Evolutionary conservation across 371 early-diverging fungal species (phyloP).

Genomic region (Actinomortierella wolfii): DNA sequence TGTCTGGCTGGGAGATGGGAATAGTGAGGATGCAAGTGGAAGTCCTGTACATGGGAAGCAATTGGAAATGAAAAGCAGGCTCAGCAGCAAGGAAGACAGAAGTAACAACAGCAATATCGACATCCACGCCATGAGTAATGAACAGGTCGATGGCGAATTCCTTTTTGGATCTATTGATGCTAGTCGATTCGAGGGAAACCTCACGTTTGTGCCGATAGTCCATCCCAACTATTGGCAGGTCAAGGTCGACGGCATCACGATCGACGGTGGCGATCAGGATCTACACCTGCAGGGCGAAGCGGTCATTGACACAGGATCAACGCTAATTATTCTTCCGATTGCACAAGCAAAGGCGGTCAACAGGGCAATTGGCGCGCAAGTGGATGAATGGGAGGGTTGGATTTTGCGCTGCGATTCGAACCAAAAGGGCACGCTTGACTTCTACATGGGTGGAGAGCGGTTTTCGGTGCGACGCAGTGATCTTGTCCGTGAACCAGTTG

Average conservation of each 20-base stretch:
- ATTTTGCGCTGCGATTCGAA: constrained; percentile 33
- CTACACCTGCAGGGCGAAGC: constrained; percentile 18
- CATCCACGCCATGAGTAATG: background rate
- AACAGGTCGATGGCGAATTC: constrained; percentile 28
- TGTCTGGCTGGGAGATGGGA: constrained; percentile 29
- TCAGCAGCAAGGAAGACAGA: too few relatives aligned
- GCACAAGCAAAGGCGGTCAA: constrained; percentile 26
- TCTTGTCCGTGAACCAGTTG: constrained; percentile 24
- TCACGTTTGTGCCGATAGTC: constrained; percentile 49
- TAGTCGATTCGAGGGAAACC: constrained; percentile 46
- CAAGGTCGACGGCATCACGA: constrained; percentile 13
- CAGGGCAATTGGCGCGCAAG: constrained; percentile 27
- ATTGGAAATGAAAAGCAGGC: too few relatives aligned
- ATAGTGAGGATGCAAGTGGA: too few relatives aligned
- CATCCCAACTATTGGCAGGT: constrained; percentile 32
- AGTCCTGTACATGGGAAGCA: too few relatives aligned
- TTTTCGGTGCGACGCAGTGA: constrained; percentile 27
- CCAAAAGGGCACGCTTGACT: constrained; percentile 23
- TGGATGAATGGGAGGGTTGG: constrained; percentile 33
- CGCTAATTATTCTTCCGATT: constrained; percentile 25
- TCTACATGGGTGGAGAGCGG: constrained; percentile 24
- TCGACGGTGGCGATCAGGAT: constrained; percentile 7
- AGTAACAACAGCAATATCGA: background rate
- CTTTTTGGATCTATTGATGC: constrained; percentile 40
- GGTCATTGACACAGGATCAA: constrained; percentile 38